Conservation (phyloP, 2,329 filamentous ascomycete genomes). For the Berkeleyomyces basicola region DNA sequence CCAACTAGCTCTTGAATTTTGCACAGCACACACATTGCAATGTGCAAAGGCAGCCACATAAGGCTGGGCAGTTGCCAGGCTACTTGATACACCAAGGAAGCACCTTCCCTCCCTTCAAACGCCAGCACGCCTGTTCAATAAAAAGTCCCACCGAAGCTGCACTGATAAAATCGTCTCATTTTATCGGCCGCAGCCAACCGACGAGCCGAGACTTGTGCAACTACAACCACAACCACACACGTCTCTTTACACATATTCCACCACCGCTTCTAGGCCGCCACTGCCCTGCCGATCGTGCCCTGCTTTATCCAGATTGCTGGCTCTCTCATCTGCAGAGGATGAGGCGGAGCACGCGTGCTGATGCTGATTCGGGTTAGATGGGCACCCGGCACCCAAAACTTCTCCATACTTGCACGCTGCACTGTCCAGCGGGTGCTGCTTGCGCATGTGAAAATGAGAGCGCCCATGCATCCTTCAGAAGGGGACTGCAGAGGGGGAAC, state of each 20-base stretch:
- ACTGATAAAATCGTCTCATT: background rate
- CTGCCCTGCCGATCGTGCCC: background rate
- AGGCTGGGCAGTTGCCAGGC: too few relatives aligned
- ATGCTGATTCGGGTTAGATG: background rate
- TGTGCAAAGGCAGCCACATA: too few relatives aligned
- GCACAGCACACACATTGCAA: too few relatives aligned
- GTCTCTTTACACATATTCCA: too few relatives aligned
- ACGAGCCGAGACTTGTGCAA: background rate
- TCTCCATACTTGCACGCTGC: background rate
- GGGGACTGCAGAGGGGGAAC: too few relatives aligned
- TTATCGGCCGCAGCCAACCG: background rate
- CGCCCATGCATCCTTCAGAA: background rate
- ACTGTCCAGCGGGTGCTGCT: background rate
- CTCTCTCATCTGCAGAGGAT: background rate
- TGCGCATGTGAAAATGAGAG: background rate
- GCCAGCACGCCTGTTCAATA: background rate
- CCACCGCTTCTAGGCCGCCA: background rate
- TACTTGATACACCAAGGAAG: too few relatives aligned
- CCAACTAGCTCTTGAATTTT: too few relatives aligned
- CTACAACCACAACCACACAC: too few relatives aligned
- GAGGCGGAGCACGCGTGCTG: background rate
- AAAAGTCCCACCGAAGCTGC: background rate
- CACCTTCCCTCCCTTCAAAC: too few relatives aligned
- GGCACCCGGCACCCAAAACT: background rate
- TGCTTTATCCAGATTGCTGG: constrained; percentile 1